Evolutionary conservation across 441 rosid species (phyloP).

Genomic region (Pelargonium cotyledonis): DNA sequence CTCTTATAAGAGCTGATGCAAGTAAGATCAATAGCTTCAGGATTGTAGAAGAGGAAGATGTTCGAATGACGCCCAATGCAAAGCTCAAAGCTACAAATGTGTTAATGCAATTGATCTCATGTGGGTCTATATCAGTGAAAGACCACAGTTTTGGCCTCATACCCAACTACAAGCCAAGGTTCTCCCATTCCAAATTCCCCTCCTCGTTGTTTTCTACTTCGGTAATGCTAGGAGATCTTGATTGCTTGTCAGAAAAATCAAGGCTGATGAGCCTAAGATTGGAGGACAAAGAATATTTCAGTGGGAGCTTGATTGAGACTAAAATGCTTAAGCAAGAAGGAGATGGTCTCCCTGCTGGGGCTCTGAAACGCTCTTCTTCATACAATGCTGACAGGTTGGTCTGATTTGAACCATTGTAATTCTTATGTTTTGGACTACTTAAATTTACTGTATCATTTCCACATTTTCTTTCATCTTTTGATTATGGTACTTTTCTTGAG

Average conservation of each 20-base stretch:
- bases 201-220: constrained; percentile 72
- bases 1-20: constrained; percentile 81
- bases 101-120: constrained; percentile 65
- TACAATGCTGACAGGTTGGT: constrained; percentile 86
- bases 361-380: constrained; percentile 89
- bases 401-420: constrained; percentile 7
- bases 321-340: constrained; percentile 45
- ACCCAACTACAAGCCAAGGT: constrained; percentile 67
- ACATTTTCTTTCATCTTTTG: background rate
- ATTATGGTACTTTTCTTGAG: background rate
- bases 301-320: constrained; percentile 68
- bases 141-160: constrained; percentile 58
- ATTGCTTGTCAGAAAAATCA: constrained; percentile 55
- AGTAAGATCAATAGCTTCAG: constrained; percentile 85
- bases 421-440: background rate
- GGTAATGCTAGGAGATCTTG: constrained; percentile 68
- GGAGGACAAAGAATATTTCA: constrained; percentile 64
- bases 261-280: constrained; percentile 45
- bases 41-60: constrained; percentile 75
- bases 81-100: constrained; percentile 53
- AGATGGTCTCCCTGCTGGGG: constrained; percentile 28
- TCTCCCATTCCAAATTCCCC: constrained; percentile 57
- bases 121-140: constrained; percentile 68
- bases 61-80: constrained; percentile 48
- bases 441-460: background rate